Conservation (phyloP, 2,329 filamentous ascomycete genomes). For the Leptographium radiaticola region DNA sequence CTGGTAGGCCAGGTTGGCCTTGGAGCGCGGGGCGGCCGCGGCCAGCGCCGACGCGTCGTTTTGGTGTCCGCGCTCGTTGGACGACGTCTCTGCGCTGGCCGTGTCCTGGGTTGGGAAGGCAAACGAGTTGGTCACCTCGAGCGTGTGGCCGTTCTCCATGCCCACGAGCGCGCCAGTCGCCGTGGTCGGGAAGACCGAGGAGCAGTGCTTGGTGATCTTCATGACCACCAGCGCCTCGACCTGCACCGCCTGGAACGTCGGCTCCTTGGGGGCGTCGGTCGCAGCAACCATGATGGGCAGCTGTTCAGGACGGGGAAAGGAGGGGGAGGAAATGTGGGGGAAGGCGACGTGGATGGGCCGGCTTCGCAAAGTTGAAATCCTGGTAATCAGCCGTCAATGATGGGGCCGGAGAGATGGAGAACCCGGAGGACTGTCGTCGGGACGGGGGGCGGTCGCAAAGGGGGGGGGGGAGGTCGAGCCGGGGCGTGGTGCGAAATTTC, state of each 20-base stretch:
- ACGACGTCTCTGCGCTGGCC: slow-evolving; percentile 43
- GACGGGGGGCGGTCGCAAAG: background rate
- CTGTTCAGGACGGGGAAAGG: no score
- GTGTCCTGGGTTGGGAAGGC: slow-evolving; percentile 78
- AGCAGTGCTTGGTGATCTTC: slow-evolving; percentile 96
- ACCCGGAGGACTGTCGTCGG: background rate
- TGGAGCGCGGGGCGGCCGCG: slow-evolving; percentile 79
- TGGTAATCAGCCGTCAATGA: background rate
- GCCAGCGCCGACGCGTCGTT: slow-evolving; percentile 64
- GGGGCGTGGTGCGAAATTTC: background rate
- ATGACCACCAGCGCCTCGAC: slow-evolving; percentile 93
- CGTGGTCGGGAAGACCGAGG: slow-evolving; percentile 72
- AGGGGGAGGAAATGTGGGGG: background rate
- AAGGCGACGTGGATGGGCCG: background rate
- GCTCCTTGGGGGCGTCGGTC: slow-evolving; percentile 48
- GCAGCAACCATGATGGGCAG: slow-evolving; percentile 5
- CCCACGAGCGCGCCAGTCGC: slow-evolving; percentile 87
- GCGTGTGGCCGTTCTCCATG: slow-evolving; percentile 69
- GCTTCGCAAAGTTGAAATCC: background rate
- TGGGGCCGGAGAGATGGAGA: background rate
- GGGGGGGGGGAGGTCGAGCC: background rate
- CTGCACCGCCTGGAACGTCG: slow-evolving; percentile 74
- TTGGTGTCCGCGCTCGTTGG: slow-evolving; percentile 38
- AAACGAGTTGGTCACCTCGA: slow-evolving; percentile 92
- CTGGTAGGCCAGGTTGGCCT: slow-evolving; percentile 80